Base-by-base conservation (phyloP, 768 basidiomycete genomes). In the Pulveroboletus ravenelii region DNA sequence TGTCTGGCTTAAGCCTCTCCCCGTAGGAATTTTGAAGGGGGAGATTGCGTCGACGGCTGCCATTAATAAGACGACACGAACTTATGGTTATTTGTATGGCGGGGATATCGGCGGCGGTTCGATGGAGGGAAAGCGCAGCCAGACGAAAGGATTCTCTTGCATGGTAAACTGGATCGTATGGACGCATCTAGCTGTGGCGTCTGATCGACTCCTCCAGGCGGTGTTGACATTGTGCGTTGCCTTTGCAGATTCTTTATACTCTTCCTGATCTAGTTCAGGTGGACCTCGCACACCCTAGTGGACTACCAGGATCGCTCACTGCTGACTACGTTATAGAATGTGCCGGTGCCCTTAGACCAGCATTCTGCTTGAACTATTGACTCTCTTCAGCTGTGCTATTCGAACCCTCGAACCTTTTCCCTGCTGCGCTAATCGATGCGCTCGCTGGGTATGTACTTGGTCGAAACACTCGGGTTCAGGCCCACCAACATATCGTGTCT, bases 71-170 rank as follows among this genome's bases (percentile, higher is more conserved):
- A 30, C 18, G 13, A 32, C 32, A 10, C 44, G 31, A 10, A 41
- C 32, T 10, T 41, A 51, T 46, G 50, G 44, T 20, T 46, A 46
- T 29, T 51, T 44, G 50, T 51, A 46, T 17, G 44, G 50, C n/a
- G n/a, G n/a, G n/a, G n/a, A n/a, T n/a, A n/a, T 51, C 10, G 38
- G 50, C 15, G 30, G 25, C 14, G 45, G 50, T 29, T 51, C 32
- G 17, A 47, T 23, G 45, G 50, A 47, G 50, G 39, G n/a, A 51
- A 36, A 23, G 39, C 45, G 3, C 50, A 36, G 10, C 39, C 39
- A 20, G 50, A 47, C 15, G 50, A 51, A 17, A 51, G 23, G 3
- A 43, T 51, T 36, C 45, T 47, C n/a, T 30, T 51, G 14, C 45
- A 51, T 41, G 50, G 50, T 23, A 30, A n/a, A 39, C 25, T 27